These are phyloP conservation scores for Fraxinus americana DNA, from an alignment of 257 asterid species.

Conservation along the genomic window DNA sequence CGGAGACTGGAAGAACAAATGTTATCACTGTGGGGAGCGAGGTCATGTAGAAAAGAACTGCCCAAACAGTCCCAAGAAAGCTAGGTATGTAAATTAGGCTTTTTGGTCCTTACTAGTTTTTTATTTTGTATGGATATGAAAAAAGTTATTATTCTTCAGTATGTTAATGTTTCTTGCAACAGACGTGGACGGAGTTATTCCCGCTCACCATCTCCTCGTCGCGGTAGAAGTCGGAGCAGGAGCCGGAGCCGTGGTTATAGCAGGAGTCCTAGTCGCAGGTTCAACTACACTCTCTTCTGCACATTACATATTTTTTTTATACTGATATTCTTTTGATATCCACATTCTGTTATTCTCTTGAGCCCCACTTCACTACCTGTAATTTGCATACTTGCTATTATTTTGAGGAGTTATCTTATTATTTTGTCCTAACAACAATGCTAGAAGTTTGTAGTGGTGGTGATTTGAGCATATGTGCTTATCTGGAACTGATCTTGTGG, in stretches of 20 bases:
- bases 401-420: neutral
- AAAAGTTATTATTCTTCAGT: neutral
- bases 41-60: constrained; percentile 66
- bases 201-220: constrained; percentile 61
- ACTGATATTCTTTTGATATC: neutral
- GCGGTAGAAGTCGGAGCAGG: constrained; percentile 30
- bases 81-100: constrained; percentile 27
- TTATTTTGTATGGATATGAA: neutral
- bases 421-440: neutral
- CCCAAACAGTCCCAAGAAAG: constrained; percentile 52
- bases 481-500: neutral
- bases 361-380: neutral
- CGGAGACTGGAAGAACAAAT: constrained; percentile 70
- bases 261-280: constrained; percentile 64
- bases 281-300: neutral
- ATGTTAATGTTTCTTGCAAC: neutral
- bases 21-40: constrained; percentile 70
- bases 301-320: neutral
- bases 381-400: neutral
- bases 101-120: neutral
- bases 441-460: neutral
- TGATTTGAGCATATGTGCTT: neutral
- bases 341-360: neutral
- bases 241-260: constrained; percentile 33
- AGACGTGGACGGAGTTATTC: constrained; percentile 57